Conservation (phyloP, 495 filamentous ascomycete species). For the Trypethelium eluteriae region DNA sequence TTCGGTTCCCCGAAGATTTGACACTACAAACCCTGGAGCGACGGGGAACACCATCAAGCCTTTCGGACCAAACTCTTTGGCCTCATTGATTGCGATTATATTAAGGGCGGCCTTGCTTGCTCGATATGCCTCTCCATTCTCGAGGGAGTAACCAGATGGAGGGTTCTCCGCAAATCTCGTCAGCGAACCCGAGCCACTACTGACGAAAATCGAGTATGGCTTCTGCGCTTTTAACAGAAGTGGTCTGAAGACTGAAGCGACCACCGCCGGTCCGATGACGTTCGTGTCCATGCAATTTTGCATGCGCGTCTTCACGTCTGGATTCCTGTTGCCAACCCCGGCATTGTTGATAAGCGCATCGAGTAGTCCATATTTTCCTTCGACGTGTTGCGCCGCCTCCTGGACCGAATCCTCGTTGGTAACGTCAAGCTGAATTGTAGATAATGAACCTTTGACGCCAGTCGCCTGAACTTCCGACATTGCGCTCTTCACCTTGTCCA, state of each 20-base stretch:
- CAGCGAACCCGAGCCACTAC: constrained; percentile 27
- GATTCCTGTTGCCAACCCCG: constrained; percentile 11
- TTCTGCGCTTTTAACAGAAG: constrained; percentile 29
- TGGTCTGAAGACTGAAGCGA: constrained; percentile 28
- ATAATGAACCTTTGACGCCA: constrained; percentile 21
- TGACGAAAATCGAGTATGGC: constrained; percentile 31
- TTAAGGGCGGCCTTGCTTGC: constrained; percentile 33
- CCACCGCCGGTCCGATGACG: constrained; percentile 30
- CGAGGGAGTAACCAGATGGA: not conserved
- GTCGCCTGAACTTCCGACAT: constrained; percentile 29
- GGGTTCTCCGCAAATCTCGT: constrained; percentile 12
- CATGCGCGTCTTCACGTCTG: constrained; percentile 15
- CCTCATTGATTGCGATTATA: constrained; percentile 26
- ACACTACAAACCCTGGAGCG: constrained; percentile 34
- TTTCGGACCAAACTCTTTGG: constrained; percentile 11
- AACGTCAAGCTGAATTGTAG: constrained; percentile 27
- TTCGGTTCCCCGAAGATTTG: constrained; percentile 34
- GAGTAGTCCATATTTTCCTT: constrained; percentile 22
- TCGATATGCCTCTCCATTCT: constrained; percentile 20
- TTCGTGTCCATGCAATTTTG: constrained; percentile 32
- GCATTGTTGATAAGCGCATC: constrained; percentile 29
- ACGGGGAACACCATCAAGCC: constrained; percentile 30
- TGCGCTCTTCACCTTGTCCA: constrained; percentile 30
- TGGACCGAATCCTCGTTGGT: constrained; percentile 24
- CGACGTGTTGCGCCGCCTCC: constrained; percentile 21